Percentiles rank a stretch among this genome's conserved stretches.
Evolutionary conservation across 805 yeast genomes (phyloP).

Genomic region (Candida adriatica): DNA sequence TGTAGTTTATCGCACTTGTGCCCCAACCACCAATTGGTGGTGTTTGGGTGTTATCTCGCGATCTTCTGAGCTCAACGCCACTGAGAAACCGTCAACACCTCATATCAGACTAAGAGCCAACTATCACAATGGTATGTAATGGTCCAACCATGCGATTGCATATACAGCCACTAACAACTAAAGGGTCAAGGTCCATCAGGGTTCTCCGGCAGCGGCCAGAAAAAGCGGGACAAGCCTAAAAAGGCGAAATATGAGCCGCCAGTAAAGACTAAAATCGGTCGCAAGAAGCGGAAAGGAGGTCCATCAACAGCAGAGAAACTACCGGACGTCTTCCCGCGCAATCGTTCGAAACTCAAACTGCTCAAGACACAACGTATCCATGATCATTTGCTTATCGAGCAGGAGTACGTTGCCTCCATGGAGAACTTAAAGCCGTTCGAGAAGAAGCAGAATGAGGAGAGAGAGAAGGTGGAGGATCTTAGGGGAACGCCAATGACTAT

Average conservation of each 20-base stretch:
- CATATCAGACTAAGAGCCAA: neutral
- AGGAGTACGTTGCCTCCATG: constrained; percentile 91
- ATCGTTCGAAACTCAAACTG: constrained; percentile 87
- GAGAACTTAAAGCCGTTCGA: constrained; percentile 94
- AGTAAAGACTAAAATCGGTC: constrained; percentile 88
- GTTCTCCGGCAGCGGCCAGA: constrained; percentile 34
- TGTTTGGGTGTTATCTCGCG: too few relatives aligned
- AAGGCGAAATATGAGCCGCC: constrained; percentile 99
- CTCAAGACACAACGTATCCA: constrained; percentile 93
- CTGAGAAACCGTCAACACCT: constrained; percentile 1
- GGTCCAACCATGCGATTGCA: neutral
- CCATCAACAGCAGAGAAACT: constrained; percentile 80
- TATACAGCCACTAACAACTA: constrained; percentile 1
- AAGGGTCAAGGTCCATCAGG: constrained; percentile 54
- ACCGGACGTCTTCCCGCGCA: constrained; percentile 85
- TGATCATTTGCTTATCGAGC: constrained; percentile 91
- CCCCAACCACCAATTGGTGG: too few relatives aligned
- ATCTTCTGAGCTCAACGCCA: too few relatives aligned
- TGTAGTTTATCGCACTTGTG: neutral
- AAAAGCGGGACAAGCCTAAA: constrained; percentile 64
- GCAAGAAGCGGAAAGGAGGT: constrained; percentile 85
- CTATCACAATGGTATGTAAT: constrained; percentile 1
- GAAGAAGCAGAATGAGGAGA: constrained; percentile 92
- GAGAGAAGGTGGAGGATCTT: constrained; percentile 89
- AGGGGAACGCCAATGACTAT: constrained; percentile 96